Conservation (phyloP, 2,329 filamentous ascomycete species). For the Botrytis deweyae region DNA sequence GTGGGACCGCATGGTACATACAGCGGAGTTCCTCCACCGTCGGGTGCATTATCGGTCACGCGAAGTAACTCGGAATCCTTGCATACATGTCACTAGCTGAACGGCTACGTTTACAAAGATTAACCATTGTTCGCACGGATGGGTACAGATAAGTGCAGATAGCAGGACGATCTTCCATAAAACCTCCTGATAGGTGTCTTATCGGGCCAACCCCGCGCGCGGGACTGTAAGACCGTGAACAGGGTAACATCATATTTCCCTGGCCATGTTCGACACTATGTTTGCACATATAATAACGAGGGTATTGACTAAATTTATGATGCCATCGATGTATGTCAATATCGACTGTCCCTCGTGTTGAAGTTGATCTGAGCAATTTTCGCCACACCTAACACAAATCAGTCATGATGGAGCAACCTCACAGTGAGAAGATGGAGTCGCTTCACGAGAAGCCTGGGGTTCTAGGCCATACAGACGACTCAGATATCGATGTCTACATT, state of each 20-base stretch:
- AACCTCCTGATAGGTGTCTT: slow-evolving; percentile 13
- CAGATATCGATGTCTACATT: slow-evolving; percentile 33
- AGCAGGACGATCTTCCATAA: slow-evolving; percentile 3
- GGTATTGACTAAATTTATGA: not conserved
- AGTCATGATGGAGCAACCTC: slow-evolving; percentile 16
- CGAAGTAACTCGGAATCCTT: slow-evolving; percentile 3
- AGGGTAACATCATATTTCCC: not conserved
- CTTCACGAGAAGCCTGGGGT: slow-evolving; percentile 9
- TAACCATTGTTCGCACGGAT: not conserved
- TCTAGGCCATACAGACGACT: slow-evolving; percentile 1
- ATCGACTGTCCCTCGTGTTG: not conserved
- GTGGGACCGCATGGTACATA: not conserved
- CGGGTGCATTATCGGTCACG: slow-evolving; percentile 11
- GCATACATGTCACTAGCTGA: slow-evolving; percentile 10
- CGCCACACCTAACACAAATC: not conserved
- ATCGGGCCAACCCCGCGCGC: slow-evolving; percentile 19
- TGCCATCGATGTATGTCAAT: not conserved
- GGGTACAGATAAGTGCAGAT: slow-evolving; percentile 3
- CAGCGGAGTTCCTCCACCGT: slow-evolving; percentile 18
- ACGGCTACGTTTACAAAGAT: not conserved
- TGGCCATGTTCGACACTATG: not conserved
- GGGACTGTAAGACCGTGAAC: slow-evolving; percentile 19
- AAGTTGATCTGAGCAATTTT: not conserved
- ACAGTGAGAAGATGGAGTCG: slow-evolving; percentile 15
- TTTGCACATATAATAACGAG: slow-evolving; percentile 10